Conservation (phyloP, 257 asterid species). For the Gentiana dahurica region DNA sequence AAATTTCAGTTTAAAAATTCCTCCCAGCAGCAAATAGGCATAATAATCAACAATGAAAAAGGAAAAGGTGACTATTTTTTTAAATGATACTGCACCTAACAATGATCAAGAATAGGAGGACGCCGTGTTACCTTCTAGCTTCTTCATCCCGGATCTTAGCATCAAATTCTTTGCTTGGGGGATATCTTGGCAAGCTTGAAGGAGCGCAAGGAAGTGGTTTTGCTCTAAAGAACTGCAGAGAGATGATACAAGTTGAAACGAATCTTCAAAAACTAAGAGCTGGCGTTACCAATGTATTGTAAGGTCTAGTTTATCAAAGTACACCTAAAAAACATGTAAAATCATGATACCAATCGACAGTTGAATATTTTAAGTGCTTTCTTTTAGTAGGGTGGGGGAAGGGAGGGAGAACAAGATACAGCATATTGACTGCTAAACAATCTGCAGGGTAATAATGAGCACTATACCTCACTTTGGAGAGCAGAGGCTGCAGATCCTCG, state of each 20-base stretch:
- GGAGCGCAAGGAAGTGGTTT: conserved; percentile 90
- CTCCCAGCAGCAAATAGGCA: background rate
- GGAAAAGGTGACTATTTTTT: background rate
- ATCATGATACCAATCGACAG: too few relatives aligned
- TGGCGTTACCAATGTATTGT: too few relatives aligned
- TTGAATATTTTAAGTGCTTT: too few relatives aligned
- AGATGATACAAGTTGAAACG: background rate
- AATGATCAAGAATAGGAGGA: background rate
- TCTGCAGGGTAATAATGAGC: conserved; percentile 1
- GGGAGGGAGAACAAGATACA: background rate
- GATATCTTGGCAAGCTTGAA: conserved; percentile 84
- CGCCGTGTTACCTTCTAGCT: conserved; percentile 57
- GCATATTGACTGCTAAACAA: background rate
- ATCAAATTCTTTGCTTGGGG: conserved; percentile 95
- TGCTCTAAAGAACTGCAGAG: conserved; percentile 64
- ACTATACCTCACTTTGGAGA: conserved; percentile 72
- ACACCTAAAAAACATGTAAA: too few relatives aligned
- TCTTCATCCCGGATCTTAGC: conserved; percentile 95
- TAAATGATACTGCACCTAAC: background rate
- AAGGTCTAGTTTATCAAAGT: too few relatives aligned
- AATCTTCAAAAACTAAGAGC: too few relatives aligned
- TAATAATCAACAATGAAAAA: background rate
- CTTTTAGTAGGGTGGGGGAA: background rate
- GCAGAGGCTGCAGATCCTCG: conserved; percentile 92
- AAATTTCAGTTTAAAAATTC: conserved; percentile 17